A percentile compares a stretch with the other conserved stretches of the same genome.
phyloP scores from a whole-genome alignment of 2,329 filamentous ascomycete genomes.

The Fusarium brachygibbosum region DNA sequence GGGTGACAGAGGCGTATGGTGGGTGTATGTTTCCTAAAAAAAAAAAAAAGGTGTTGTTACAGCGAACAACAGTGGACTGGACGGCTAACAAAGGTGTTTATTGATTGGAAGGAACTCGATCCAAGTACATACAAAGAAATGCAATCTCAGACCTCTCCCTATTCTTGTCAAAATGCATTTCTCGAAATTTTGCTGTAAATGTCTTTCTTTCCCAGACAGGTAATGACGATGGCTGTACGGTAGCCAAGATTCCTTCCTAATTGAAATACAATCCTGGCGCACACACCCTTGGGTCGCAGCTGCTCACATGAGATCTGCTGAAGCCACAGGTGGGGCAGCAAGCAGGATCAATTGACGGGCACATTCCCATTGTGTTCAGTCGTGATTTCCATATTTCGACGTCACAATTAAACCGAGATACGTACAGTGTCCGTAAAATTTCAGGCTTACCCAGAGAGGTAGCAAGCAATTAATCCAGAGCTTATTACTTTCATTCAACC shows the following conservation, averaged over 20 bases:
- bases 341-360: neutral
- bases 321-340: slow-evolving; percentile 2
- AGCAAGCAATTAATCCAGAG: neutral
- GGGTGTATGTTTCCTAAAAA: slow-evolving; percentile 23
- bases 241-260: neutral
- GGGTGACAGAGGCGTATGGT: slow-evolving; percentile 3
- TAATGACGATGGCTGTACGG: neutral
- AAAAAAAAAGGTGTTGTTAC: slow-evolving; percentile 23
- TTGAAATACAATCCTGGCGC: neutral
- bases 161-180: neutral
- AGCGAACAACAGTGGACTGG: neutral
- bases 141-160: neutral
- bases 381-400: neutral
- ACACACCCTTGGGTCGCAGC: neutral
- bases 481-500: neutral
- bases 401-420: neutral
- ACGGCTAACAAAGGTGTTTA: neutral
- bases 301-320: slow-evolving; percentile 19
- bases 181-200: neutral
- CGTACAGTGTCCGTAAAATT: neutral
- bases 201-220: neutral
- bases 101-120: neutral
- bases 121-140: neutral
- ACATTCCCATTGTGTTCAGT: neutral
- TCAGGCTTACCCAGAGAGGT: neutral